Evolutionary conservation across 345 rosid species (phyloP), one percentile per base, ranked within the genome.

Genomic region (Eucalyptus pumila): DNA sequence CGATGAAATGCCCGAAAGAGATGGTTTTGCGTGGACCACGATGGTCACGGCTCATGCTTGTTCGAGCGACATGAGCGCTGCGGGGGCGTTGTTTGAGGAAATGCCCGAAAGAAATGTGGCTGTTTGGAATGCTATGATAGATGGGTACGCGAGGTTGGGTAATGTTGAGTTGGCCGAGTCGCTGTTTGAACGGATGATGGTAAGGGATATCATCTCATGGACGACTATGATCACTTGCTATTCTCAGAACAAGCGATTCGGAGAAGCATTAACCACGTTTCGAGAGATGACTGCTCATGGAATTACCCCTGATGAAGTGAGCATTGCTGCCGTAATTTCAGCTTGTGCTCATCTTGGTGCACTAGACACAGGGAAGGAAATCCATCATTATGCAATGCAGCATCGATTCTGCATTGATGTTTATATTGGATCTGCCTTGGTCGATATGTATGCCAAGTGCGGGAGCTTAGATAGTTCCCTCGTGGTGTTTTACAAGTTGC

Each of bases 371-470:
- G 98, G 96, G 11, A 94, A 92, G 88, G 93, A 92, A 89, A 94
- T 96, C 90, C 99, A 97, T 92, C 88, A 91, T 67, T 97, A 92
- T 91, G 89, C 92, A 23, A 80, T 92, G 91, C 93, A 89, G 89
- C 93, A 90, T 51, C 92, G 92, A 87, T 94, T 97, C 91, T 56
- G 93, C 86, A 89, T 96, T 51, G 98, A 96, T 92, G 98, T 95
- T 50, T 95, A 93, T 67, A 92, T 95, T 87, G 99, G 98, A 17
- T 97, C 99, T 86, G 96, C 97, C 17, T 56, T 97, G 85, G 91
- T 96, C 47, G 97, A 97, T 90, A 96, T 96, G 98, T 97, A 97
- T 85, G 95, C 98, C 5, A 97, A 97, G 91, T 96, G 99, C 24
- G 98, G 98, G 50, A 92, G 92, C 90, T 89, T 95, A 65, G 95